Evolutionary conservation across 1,284 basidiomycete species (phyloP), one percentile per base, ranked within the genome.

Genomic region (Mycosarcoma mackinlayi): DNA sequence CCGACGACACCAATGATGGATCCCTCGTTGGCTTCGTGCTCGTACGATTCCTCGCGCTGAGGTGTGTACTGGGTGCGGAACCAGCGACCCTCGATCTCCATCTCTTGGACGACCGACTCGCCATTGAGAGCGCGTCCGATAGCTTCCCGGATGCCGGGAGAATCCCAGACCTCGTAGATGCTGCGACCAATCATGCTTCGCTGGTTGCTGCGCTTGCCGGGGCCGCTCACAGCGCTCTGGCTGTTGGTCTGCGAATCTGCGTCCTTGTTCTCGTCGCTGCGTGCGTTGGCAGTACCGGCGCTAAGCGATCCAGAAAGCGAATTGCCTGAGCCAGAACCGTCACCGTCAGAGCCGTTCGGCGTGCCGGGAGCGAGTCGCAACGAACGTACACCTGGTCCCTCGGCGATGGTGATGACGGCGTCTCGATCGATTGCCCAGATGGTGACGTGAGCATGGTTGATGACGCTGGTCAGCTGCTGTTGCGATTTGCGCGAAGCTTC

Each of bases 1-100:
- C 82, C 77, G 27, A 83, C 81, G 34, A 83, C 81, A 27, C 83
- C 83, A 9, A 77, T 74, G 59, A 80, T 76, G 18, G 61, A 19
- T 3, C 66, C 68, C 27, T 74, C 67, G 58, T 51, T 58, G 40
- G 46, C 70, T 11, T 75, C 75, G 27, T 52, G 51, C 33, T 65
- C 63, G 56, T 66, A 59, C 7, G 57, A 57, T 35, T 73, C 67
- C 6, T 72, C 64, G 42, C 76, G 63, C 52, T 78, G 64, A 4
- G 77, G 76, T 7, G 73, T 75, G 59, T 78, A 79, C 30, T 73
- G 71, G 4, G 77, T 79, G 23, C 76, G 63, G 73, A 79, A 79
- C 76, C 76, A 78, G 10, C 76, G 68, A 9, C 76, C 75, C 27
- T 78, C 77, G 40, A 79, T 70, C 57, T 79, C 76, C 71, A 76